phyloP scores from a whole-genome alignment of 2,329 filamentous ascomycete genomes.

The Phialocephala sp. region DNA sequence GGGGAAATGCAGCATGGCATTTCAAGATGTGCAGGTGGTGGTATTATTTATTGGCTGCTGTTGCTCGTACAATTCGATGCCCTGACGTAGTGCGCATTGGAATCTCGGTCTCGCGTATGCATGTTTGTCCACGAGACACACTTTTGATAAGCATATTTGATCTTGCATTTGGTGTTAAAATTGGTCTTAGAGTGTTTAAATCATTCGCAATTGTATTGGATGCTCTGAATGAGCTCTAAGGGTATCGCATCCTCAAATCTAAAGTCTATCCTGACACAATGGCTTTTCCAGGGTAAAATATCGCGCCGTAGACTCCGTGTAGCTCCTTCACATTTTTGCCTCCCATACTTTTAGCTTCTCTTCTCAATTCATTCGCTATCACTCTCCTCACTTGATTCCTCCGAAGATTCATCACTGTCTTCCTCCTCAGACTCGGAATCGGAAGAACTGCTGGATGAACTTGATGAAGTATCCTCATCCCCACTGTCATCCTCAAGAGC shows the following conservation, averaged over 20 bases:
- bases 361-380: conserved; percentile 25
- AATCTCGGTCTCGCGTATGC: conserved; percentile 18
- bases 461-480: conserved; percentile 31
- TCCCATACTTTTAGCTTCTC: conserved; percentile 2
- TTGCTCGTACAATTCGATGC: conserved; percentile 12
- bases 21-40: conserved; percentile 11
- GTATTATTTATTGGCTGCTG: conserved; percentile 14
- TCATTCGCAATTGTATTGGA: conserved; percentile 3
- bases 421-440: conserved; percentile 30
- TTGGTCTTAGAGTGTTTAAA: conserved; percentile 15
- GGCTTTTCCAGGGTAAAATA: neutral
- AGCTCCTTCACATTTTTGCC: neutral
- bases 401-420: conserved; percentile 30
- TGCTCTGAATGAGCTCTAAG: conserved; percentile 5
- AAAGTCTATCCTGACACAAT: neutral
- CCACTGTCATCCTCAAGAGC: conserved; percentile 17
- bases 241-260: conserved; percentile 7
- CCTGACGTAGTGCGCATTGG: conserved; percentile 15
- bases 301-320: neutral
- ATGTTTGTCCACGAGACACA: conserved; percentile 29
- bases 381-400: conserved; percentile 30
- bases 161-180: conserved; percentile 21
- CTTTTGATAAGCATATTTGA: conserved; percentile 21
- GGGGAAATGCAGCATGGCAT: conserved; percentile 21
- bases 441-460: conserved; percentile 38